A percentile compares a stretch with the other conserved stretches of the same genome.
These are phyloP conservation scores for Cutaneotrichosporon cutaneum DNA, from an alignment of 1,284 basidiomycete genomes.

Conservation along the genomic window DNA sequence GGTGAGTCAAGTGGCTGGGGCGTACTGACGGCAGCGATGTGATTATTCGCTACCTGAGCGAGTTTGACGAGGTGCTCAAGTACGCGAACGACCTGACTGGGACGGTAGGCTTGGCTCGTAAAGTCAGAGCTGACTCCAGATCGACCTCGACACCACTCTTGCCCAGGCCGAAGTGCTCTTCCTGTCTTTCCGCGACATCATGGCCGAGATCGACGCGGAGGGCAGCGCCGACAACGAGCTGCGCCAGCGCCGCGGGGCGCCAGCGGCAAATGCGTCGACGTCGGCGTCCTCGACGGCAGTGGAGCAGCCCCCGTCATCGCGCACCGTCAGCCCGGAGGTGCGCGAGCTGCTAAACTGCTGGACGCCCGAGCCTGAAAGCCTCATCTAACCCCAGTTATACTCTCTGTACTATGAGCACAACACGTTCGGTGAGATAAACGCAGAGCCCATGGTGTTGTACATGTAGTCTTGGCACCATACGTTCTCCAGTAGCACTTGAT, in stretches of 20 bases:
- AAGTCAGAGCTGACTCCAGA: conserved; percentile 45
- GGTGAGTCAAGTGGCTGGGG: conserved; percentile 40
- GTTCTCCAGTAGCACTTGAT: not conserved
- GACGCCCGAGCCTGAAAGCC: conserved; percentile 12
- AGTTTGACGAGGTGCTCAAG: conserved; percentile 71
- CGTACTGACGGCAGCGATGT: conserved; percentile 59
- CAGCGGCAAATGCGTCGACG: not conserved
- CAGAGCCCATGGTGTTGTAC: conserved; percentile 1
- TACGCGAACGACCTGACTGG: conserved; percentile 92
- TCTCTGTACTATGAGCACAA: conserved; percentile 1
- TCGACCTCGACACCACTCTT: conserved; percentile 85
- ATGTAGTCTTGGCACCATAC: not conserved
- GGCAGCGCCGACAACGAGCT: not conserved
- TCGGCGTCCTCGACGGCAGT: conserved; percentile 7
- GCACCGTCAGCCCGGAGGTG: conserved; percentile 20
- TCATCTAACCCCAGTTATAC: conserved; percentile 1
- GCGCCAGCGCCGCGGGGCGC: conserved; percentile 9
- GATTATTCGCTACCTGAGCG: conserved; percentile 85
- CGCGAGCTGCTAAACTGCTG: conserved; percentile 23
- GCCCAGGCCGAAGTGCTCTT: conserved; percentile 93
- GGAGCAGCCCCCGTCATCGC: conserved; percentile 2
- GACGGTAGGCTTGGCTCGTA: conserved; percentile 56
- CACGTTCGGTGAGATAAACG: not conserved
- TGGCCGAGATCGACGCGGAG: conserved; percentile 73
- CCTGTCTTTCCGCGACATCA: conserved; percentile 57